Evolutionary conservation across 257 asterid species (phyloP), one percentile per base, ranked within the genome.

Genomic region (Handroanthus guayacan): DNA sequence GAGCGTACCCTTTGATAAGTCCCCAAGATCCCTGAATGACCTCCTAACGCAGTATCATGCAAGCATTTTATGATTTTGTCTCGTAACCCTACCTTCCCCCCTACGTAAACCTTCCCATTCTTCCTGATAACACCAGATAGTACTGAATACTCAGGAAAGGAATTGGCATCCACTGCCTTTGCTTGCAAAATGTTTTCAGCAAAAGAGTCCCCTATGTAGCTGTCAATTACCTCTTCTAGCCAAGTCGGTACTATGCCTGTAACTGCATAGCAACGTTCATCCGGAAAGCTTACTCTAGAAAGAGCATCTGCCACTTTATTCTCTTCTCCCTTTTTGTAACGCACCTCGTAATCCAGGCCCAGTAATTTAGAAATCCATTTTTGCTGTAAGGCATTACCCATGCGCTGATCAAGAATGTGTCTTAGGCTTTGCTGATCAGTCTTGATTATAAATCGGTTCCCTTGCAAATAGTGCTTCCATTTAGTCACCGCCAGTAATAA

Each of bases 351-450:
- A 18, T 31, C 67, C 4, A 60, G 1, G 3, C 77, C 43, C 47
- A 72, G 7, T 2, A 60, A n/a, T 13, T 72, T 60, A 0, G 47
- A 0, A 6, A 72, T 25, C 44, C 69, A 44, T 5, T 17, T 60
- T n/a, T 72, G 58, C n/a, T 72, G 77, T 0, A 58, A 18, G 1
- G 31, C 9, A 12, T 17, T 20, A 13, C 0, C n/a, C 9, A 71
- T 25, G 1, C 17, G 39, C 3, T 68, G 62, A 3, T 50, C 14
- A 0, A 68, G 9, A 0, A 68, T 3, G 12, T 48, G 5, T 3
- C 60, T 60, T 2, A 72, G 43, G 12, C 69, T 72, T 1, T 72
- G 57, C 2, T 72, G 77, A 31, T 72, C 77, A 0, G 47, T 39
- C 6, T 18, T 57, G 0, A 72, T 44, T 1, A 9, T 14, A 2